Evolutionary conservation across 805 yeast genomes (phyloP).

Genomic region (Kregervanrija pseudodelftensis): DNA sequence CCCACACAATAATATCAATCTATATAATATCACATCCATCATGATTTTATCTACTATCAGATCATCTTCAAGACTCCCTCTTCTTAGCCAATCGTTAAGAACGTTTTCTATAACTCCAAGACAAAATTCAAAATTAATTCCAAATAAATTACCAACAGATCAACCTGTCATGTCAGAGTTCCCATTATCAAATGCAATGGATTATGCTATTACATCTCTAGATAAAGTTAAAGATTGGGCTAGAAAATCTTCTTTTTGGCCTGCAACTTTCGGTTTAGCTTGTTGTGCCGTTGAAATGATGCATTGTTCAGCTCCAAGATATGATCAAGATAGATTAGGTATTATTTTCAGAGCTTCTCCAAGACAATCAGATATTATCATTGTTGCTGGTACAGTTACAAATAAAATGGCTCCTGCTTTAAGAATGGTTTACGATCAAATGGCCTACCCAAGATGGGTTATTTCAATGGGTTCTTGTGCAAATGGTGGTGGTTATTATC

Average conservation of each 20-base stretch:
- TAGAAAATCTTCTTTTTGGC: constrained; percentile 88
- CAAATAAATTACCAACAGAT: constrained; percentile 53
- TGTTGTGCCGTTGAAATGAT: constrained; percentile 95
- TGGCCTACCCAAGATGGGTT: constrained; percentile 94
- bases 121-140: constrained; percentile 28
- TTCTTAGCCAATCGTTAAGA: neutral
- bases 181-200: constrained; percentile 54
- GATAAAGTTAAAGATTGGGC: constrained; percentile 88
- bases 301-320: constrained; percentile 87
- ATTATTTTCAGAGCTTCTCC: constrained; percentile 92
- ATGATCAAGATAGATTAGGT: constrained; percentile 88
- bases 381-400: constrained; percentile 87
- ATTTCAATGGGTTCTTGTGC: constrained; percentile 94
- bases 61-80: neutral
- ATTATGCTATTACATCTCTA: constrained; percentile 74
- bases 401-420: constrained; percentile 92
- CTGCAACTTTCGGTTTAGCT: constrained; percentile 85
- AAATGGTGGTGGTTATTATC: constrained; percentile 90
- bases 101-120: neutral
- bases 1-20: too few species aligned
- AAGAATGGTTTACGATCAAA: constrained; percentile 89
- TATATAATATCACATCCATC: too few species aligned
- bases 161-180: constrained; percentile 64
- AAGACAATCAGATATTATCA: constrained; percentile 87
- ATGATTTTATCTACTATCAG: too few species aligned